phyloP scores from a whole-genome alignment of 2,329 filamentous ascomycete genomes.

The Clarireedia hainanense region DNA sequence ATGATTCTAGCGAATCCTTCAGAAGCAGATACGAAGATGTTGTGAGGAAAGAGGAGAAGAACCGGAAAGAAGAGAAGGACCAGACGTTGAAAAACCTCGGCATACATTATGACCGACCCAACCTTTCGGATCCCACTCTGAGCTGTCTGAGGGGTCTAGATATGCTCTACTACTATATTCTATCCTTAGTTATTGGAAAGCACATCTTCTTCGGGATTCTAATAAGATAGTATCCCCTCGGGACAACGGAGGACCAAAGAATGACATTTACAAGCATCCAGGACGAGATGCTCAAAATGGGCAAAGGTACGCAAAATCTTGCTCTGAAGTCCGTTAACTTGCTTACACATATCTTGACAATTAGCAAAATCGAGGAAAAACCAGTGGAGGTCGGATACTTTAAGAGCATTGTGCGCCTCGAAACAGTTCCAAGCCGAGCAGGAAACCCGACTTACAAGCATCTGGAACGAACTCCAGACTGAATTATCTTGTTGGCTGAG shows the following conservation, averaged over 20 bases:
- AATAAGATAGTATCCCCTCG: background rate
- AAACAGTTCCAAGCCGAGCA: background rate
- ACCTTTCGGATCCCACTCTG: background rate
- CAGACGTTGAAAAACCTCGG: background rate
- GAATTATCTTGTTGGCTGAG: background rate
- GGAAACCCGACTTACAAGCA: background rate
- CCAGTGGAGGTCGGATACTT: background rate
- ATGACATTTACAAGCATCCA: background rate
- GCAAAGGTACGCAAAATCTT: background rate
- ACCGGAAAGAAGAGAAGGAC: background rate
- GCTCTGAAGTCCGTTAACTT: background rate
- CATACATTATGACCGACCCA: background rate
- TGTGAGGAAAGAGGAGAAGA: background rate
- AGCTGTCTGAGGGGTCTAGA: background rate
- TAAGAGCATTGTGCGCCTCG: background rate
- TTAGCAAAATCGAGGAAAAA: background rate
- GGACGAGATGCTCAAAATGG: background rate
- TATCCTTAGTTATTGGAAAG: background rate
- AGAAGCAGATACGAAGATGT: background rate
- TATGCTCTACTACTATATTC: background rate
- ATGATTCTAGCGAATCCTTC: background rate
- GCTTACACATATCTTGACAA: background rate
- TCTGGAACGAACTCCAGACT: background rate
- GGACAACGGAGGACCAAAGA: background rate
- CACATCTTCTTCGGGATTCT: background rate